Evolutionary conservation across 352 stramenopile species (phyloP).

Genomic region (Phytophthora ohioensis): DNA sequence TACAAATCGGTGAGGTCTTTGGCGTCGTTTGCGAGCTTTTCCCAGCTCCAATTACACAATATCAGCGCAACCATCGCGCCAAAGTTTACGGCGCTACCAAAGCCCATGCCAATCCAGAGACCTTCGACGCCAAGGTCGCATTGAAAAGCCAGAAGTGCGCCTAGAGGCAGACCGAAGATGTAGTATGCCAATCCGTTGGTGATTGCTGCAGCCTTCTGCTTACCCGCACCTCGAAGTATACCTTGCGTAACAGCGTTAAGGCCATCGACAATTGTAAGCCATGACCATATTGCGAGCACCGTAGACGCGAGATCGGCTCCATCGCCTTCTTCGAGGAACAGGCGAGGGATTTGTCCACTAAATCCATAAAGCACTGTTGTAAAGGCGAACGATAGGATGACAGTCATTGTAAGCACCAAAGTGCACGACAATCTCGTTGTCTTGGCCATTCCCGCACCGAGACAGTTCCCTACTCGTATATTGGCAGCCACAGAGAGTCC

Average conservation of each 20-base stretch:
- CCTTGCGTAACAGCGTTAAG: conserved; percentile 62
- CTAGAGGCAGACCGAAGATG: conserved; percentile 66
- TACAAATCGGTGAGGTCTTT: conserved; percentile 39
- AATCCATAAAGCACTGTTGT: conserved; percentile 28
- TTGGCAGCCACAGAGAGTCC: conserved; percentile 59
- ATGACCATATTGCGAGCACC: conserved; percentile 48
- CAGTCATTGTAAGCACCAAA: conserved; percentile 38
- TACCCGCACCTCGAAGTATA: conserved; percentile 67
- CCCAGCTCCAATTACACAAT: conserved; percentile 40
- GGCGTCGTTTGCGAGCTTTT: conserved; percentile 42
- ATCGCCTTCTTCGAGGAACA: conserved; percentile 50
- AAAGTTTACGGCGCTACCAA: conserved; percentile 41
- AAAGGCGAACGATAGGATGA: conserved; percentile 35
- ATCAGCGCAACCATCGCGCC: conserved; percentile 35
- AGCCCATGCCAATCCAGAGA: conserved; percentile 61
- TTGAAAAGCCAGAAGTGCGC: conserved; percentile 59
- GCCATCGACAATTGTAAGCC: conserved; percentile 55
- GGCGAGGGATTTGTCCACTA: conserved; percentile 29
- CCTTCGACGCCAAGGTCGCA: conserved; percentile 51
- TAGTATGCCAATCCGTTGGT: conserved; percentile 79
- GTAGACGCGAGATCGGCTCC: conserved; percentile 42
- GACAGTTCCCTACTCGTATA: conserved; percentile 65
- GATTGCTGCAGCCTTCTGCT: conserved; percentile 57
- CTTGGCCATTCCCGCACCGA: conserved; percentile 47
- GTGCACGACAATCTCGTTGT: conserved; percentile 49